Conservation (phyloP, 768 basidiomycete genomes). For the Leccinum subtestaceum region DNA sequence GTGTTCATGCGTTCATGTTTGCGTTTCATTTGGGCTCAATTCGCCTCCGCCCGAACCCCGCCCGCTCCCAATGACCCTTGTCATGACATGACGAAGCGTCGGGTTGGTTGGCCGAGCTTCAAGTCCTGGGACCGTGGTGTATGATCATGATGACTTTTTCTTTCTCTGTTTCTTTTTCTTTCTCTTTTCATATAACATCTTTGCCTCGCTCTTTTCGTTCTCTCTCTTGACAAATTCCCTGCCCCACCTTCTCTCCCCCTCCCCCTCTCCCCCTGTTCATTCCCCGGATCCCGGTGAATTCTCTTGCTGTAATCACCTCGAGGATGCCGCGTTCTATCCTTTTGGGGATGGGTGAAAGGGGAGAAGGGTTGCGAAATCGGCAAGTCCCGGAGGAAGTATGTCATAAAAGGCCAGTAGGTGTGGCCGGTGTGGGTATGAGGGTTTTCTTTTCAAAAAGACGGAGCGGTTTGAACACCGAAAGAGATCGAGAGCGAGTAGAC, state of each 20-base stretch:
- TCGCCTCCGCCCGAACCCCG: conserved; percentile 30
- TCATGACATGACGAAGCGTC: conserved; percentile 1
- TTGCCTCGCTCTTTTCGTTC: conserved; percentile 1
- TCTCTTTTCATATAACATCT: conserved; percentile 9
- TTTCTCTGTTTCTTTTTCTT: background rate
- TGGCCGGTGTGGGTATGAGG: conserved; percentile 15
- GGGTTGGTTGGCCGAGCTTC: background rate
- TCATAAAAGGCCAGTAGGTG: background rate
- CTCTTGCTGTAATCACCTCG: conserved; percentile 31
- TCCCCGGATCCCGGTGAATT: conserved; percentile 7
- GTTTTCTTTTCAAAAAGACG: background rate
- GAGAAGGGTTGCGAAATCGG: background rate
- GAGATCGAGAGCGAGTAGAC: background rate
- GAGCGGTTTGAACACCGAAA: background rate
- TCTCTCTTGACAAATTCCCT: conserved; percentile 4
- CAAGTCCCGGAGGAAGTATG: background rate
- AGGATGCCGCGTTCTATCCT: conserved; percentile 23
- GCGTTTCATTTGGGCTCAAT: background rate
- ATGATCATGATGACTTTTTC: background rate
- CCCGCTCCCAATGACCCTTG: background rate
- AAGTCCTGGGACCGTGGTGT: background rate
- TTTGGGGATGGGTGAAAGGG: background rate
- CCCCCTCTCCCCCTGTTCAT: background rate
- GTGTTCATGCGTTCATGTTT: conserved; percentile 12
- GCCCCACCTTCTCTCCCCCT: background rate